Conservation (phyloP, 768 basidiomycete genomes). For the Kwoniella bestiolae region DNA sequence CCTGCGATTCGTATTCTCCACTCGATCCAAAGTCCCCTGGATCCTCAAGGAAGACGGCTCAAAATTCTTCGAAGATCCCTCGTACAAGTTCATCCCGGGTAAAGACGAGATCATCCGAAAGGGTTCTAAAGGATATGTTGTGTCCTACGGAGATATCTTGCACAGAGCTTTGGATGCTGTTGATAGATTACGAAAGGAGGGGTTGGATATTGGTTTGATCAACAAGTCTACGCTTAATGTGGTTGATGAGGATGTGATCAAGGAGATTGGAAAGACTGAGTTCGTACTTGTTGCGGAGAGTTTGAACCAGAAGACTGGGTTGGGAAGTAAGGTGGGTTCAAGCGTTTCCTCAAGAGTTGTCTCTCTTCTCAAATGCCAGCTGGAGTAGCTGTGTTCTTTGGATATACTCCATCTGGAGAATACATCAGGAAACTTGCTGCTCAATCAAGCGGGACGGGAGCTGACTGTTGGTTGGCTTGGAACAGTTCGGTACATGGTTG, state of each 20-base stretch:
- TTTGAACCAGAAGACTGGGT: conserved; percentile 83
- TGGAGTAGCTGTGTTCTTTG: no score
- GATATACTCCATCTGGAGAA: no score
- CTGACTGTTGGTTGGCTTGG: no score
- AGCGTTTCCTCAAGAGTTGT: neutral
- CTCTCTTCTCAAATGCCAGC: no score
- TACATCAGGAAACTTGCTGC: no score
- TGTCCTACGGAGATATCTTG: conserved; percentile 84
- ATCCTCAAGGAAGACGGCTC: conserved; percentile 77
- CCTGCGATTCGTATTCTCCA: conserved; percentile 83
- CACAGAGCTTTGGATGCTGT: conserved; percentile 85
- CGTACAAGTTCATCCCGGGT: conserved; percentile 79
- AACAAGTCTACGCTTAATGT: conserved; percentile 84
- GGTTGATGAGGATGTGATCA: conserved; percentile 77
- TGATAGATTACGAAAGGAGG: conserved; percentile 69
- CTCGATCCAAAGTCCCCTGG: conserved; percentile 85
- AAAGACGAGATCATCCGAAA: conserved; percentile 81
- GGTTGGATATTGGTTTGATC: conserved; percentile 79
- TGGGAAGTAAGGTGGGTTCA: conserved; percentile 29
- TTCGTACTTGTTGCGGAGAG: conserved; percentile 87
- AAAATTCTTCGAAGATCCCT: conserved; percentile 65
- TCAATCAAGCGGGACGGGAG: no score
- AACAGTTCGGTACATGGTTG: conserved; percentile 79
- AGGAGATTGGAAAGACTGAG: conserved; percentile 71
- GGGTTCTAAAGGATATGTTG: conserved; percentile 78